Conservation (phyloP, 495 filamentous ascomycete species). For the Pseudoneurospora amorphoporcata region DNA sequence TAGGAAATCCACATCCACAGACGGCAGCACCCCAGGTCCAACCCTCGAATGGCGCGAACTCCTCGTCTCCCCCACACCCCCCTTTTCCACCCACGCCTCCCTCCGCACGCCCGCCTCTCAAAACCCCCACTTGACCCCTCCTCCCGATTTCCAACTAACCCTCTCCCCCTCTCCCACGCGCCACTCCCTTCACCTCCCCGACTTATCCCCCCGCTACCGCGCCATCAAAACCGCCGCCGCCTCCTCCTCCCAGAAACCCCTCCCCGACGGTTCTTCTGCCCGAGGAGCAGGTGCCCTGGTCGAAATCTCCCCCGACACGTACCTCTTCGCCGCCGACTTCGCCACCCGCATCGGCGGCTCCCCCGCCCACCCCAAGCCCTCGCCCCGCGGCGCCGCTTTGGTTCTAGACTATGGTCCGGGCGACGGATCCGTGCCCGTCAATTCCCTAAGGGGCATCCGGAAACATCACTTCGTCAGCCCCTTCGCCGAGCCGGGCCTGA, state of each 20-base stretch:
- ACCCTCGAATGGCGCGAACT: slow-evolving; percentile 78
- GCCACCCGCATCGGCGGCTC: slow-evolving; percentile 71
- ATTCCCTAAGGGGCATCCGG: slow-evolving; percentile 80
- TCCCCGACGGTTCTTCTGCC: neutral
- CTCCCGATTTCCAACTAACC: slow-evolving; percentile 76
- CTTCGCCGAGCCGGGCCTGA: slow-evolving; percentile 63
- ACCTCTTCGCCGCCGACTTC: slow-evolving; percentile 68
- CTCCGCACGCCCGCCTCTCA: slow-evolving; percentile 43
- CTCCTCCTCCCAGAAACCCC: neutral
- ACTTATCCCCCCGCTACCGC: slow-evolving; percentile 70
- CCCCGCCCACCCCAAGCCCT: slow-evolving; percentile 41
- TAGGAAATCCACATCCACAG: too few relatives aligned
- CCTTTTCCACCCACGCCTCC: slow-evolving; percentile 32
- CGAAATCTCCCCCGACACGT: slow-evolving; percentile 80
- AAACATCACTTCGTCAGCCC: slow-evolving; percentile 63
- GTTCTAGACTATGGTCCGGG: slow-evolving; percentile 89
- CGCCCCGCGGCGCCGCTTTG: slow-evolving; percentile 70
- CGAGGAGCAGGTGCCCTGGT: slow-evolving; percentile 52
- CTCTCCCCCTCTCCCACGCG: slow-evolving; percentile 63
- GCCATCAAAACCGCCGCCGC: slow-evolving; percentile 52
- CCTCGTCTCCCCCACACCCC: slow-evolving; percentile 61
- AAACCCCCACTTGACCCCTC: slow-evolving; percentile 33
- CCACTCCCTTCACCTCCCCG: slow-evolving; percentile 73
- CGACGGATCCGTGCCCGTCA: slow-evolving; percentile 60
- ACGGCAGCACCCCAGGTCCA: slow-evolving; percentile 17